Evolutionary conservation across 768 basidiomycete genomes (phyloP).

Genomic region (Gymnopilus junonius): DNA sequence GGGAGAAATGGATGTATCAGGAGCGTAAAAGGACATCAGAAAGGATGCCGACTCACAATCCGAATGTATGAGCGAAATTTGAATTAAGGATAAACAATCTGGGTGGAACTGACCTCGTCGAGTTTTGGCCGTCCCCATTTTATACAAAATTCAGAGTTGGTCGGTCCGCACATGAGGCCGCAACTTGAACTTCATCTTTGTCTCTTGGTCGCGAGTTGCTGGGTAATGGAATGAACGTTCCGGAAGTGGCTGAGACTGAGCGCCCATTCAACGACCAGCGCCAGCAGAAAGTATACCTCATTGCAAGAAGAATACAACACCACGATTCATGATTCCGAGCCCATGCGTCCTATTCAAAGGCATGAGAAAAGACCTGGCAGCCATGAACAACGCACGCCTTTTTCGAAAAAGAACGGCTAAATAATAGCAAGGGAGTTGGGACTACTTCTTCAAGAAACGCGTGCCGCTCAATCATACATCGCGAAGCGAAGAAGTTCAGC

Average conservation of each 20-base stretch:
- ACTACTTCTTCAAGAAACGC: neutral
- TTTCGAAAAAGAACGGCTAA: neutral
- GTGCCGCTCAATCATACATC: neutral
- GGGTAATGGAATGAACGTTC: neutral
- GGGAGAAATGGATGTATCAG: neutral
- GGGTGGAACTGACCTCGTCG: neutral
- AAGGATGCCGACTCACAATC: neutral
- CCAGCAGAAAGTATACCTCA: neutral
- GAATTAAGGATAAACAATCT: too few relatives aligned
- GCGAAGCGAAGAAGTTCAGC: neutral
- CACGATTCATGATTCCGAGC: neutral
- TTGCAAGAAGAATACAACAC: neutral
- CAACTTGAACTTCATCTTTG: too few relatives aligned
- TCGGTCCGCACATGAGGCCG: neutral
- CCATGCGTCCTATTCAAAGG: neutral
- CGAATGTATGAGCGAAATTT: neutral
- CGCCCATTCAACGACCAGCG: neutral
- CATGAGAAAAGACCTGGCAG: neutral
- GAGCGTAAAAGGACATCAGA: neutral
- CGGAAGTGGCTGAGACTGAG: neutral
- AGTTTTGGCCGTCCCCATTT: neutral
- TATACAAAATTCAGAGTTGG: neutral
- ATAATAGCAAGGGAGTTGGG: neutral
- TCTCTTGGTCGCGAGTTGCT: too few relatives aligned
- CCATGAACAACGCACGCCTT: neutral